Conservation (phyloP, 441 rosid genomes). For the Daphne laureola region DNA sequence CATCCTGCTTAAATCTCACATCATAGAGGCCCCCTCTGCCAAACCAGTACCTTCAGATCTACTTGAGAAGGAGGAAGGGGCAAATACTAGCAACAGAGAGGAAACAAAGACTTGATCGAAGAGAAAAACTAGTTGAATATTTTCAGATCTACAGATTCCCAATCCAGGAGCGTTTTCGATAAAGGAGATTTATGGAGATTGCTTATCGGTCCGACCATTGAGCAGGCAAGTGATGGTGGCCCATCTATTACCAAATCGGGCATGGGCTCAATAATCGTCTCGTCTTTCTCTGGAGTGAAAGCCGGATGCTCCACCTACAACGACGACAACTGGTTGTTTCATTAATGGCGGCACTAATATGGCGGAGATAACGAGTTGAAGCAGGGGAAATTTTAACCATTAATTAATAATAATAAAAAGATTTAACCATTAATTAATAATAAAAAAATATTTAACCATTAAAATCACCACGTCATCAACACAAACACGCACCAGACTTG, state of each 20-base stretch:
- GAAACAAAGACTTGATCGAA: conserved; percentile 17
- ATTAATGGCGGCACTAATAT: too few species aligned
- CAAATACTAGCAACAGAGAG: too few species aligned
- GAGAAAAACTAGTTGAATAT: too few species aligned
- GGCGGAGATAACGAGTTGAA: too few species aligned
- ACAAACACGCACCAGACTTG: too few species aligned
- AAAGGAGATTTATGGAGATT: conserved; percentile 59
- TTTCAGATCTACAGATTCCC: too few species aligned
- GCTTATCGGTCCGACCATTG: conserved; percentile 72
- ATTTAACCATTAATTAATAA: too few species aligned
- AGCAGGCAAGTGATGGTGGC: conserved; percentile 69
- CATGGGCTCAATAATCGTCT: conserved; percentile 54
- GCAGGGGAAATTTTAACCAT: too few species aligned
- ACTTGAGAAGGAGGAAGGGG: too few species aligned
- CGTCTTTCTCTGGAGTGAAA: conserved; percentile 51
- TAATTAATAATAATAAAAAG: too few species aligned
- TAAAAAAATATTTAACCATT: too few species aligned
- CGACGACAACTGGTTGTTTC: conserved; percentile 75
- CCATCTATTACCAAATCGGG: conserved; percentile 67
- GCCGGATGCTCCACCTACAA: conserved; percentile 71
- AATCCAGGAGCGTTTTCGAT: conserved; percentile 45
- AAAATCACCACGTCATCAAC: too few species aligned
- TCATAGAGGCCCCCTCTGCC: conserved; percentile 10
- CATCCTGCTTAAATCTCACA: conserved; percentile 6
- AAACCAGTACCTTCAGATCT: conserved; percentile 8